A percentile compares a stretch with the other conserved stretches of the same genome.
phyloP scores from a whole-genome alignment of 1,284 basidiomycete species.

The Trichosporon faecale region DNA sequence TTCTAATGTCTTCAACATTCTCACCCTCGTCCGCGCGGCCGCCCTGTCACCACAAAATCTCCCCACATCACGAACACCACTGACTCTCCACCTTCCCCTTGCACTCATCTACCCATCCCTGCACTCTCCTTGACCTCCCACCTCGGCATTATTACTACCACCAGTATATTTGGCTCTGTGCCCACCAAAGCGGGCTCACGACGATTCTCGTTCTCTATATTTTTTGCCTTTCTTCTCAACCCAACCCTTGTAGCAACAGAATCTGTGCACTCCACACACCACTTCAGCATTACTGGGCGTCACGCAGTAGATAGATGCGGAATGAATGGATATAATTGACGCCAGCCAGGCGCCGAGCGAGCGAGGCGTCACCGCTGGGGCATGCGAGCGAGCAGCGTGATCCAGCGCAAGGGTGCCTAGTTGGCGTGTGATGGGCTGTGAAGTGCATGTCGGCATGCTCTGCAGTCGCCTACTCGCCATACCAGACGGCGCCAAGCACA shows the following conservation, averaged over 20 bases:
- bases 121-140: neutral
- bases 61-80: neutral
- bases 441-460: neutral
- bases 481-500: no score
- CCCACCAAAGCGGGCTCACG: neutral
- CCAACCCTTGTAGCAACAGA: conserved; percentile 1
- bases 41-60: neutral
- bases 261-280: conserved; percentile 4
- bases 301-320: neutral
- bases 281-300: conserved; percentile 8
- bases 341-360: neutral
- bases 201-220: neutral
- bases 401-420: neutral
- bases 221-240: neutral
- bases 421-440: neutral
- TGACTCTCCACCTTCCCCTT: neutral
- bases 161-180: neutral
- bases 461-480: no score
- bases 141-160: neutral
- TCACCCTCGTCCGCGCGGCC: neutral
- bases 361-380: no score
- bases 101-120: neutral
- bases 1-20: neutral
- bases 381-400: neutral
- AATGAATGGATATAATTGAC: conserved; percentile 5